These are phyloP conservation scores for Schoenoplectus triqueter DNA, from an alignment of 202 grass and related monocot species.

Conservation along the genomic window DNA sequence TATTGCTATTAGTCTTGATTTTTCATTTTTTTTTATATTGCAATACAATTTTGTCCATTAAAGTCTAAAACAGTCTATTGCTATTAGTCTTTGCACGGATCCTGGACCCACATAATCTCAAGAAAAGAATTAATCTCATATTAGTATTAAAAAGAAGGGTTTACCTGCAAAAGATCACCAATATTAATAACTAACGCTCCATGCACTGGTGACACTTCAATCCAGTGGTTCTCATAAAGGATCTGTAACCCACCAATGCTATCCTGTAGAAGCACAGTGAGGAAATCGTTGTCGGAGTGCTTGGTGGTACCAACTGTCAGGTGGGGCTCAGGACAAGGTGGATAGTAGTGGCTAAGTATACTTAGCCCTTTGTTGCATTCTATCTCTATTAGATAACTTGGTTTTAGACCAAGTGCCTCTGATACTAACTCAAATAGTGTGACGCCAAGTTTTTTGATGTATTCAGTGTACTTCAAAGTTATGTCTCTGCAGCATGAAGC, in stretches of 20 bases:
- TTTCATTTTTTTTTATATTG: too few species aligned
- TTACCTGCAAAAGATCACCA: conserved; percentile 58
- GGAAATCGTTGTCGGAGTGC: conserved; percentile 51
- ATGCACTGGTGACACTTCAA: conserved; percentile 47
- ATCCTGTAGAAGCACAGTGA: conserved; percentile 64
- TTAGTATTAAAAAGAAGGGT: not conserved
- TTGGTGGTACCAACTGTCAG: conserved; percentile 44
- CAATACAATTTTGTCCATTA: too few species aligned
- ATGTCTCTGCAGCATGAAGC: conserved; percentile 22
- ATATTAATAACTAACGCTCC: conserved; percentile 59
- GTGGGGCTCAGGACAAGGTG: conserved; percentile 65
- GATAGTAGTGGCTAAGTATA: conserved; percentile 53
- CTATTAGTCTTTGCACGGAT: too few species aligned
- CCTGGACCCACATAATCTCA: too few species aligned
- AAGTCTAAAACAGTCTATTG: too few species aligned
- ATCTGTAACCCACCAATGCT: conserved; percentile 57
- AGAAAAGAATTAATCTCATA: not conserved
- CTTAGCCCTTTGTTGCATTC: conserved; percentile 37
- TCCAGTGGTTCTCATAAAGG: conserved; percentile 39
- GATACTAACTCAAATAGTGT: conserved; percentile 45
- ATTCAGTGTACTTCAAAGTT: conserved; percentile 12
- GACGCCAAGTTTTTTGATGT: conserved; percentile 20
- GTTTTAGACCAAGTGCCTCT: conserved; percentile 43
- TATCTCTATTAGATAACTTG: conserved; percentile 23
- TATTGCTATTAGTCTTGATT: too few species aligned